Conservation (phyloP, 306 rosid genomes). For the Dryas octopetala region DNA sequence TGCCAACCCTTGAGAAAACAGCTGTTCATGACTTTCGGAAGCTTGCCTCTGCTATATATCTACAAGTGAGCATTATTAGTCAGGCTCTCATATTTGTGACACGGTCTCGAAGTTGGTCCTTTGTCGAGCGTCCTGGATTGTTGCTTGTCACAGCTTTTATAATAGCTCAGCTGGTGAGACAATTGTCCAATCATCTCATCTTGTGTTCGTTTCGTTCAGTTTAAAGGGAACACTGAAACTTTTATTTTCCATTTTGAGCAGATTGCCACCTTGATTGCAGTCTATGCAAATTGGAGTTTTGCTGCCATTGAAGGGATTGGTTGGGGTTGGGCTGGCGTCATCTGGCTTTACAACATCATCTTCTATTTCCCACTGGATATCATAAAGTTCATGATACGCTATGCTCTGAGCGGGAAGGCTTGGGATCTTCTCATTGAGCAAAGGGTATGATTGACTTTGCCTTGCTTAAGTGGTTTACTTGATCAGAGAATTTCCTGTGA, state of each 20-base stretch:
- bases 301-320: conserved; percentile 98
- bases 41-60: conserved; percentile 92
- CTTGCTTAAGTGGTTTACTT: conserved; percentile 16
- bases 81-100: conserved; percentile 99
- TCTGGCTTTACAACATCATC: conserved; percentile 88
- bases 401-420: conserved; percentile 88
- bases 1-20: conserved; percentile 70
- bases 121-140: conserved; percentile 86
- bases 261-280: conserved; percentile 95
- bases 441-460: conserved; percentile 55
- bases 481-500: conserved; percentile 14
- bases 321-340: conserved; percentile 99
- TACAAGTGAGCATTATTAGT: conserved; percentile 97
- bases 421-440: conserved; percentile 99
- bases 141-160: conserved; percentile 71
- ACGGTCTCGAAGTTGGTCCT: conserved; percentile 95
- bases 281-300: conserved; percentile 90
- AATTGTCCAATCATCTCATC: conserved; percentile 10
- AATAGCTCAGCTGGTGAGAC: conserved; percentile 86
- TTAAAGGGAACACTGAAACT: conserved; percentile 10
- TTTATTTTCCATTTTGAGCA: conserved; percentile 34
- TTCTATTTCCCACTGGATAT: conserved; percentile 87
- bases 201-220: neutral
- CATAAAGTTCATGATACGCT: conserved; percentile 83
- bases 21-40: conserved; percentile 83